Percentiles rank a stretch among this genome's conserved stretches.
These are phyloP conservation scores for Elongisporangium anandrum DNA, from an alignment of 352 stramenopile genomes.

Conservation along the genomic window DNA sequence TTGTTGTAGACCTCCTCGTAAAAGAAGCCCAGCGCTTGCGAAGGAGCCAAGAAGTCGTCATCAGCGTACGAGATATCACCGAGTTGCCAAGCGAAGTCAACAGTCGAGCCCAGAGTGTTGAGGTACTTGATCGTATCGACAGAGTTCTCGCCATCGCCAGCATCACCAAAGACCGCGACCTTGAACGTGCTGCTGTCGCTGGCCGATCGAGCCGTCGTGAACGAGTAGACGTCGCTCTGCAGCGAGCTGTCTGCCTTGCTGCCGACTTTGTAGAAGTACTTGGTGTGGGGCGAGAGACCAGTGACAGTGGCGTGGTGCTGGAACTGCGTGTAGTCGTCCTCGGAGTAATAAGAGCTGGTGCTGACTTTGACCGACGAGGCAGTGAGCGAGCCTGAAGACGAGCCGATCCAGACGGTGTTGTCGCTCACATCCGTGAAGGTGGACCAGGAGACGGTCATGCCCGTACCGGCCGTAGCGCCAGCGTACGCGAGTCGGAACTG, in stretches of 20 bases:
- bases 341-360: constrained; percentile 40
- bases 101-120: constrained; percentile 21
- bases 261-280: constrained; percentile 53
- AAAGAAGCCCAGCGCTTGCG: too few relatives aligned
- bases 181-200: constrained; percentile 30
- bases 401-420: constrained; percentile 41
- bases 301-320: constrained; percentile 32
- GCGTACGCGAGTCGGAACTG: constrained; percentile 60
- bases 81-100: too few relatives aligned
- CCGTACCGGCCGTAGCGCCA: constrained; percentile 29
- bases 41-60: too few relatives aligned
- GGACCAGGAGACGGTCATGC: constrained; percentile 60
- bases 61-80: too few relatives aligned
- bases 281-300: constrained; percentile 21
- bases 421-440: constrained; percentile 38
- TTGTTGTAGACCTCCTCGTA: too few relatives aligned
- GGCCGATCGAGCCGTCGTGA: constrained; percentile 23
- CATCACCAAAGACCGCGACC: constrained; percentile 51
- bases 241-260: constrained; percentile 16
- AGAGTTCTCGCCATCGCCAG: constrained; percentile 37
- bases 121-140: constrained; percentile 28
- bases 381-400: constrained; percentile 16
- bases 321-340: constrained; percentile 37
- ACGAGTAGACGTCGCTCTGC: constrained; percentile 22
- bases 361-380: constrained; percentile 15